Conservation (phyloP, 1,284 basidiomycete genomes). For the Bjerkandera adusta region DNA sequence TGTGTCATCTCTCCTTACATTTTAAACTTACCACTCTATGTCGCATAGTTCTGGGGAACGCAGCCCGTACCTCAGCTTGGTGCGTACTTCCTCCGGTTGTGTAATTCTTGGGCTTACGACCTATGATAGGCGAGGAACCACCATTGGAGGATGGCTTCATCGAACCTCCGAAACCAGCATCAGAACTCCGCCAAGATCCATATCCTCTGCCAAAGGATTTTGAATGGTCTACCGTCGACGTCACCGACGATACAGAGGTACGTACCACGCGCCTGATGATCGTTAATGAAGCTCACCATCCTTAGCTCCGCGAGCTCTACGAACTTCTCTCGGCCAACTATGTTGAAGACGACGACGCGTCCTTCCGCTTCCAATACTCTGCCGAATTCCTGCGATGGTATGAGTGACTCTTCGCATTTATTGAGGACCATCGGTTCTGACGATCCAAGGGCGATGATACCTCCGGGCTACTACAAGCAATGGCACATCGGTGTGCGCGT, state of each 20-base stretch:
- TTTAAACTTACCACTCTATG: slow-evolving; percentile 6
- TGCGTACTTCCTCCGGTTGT: slow-evolving; percentile 27
- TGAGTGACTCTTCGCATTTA: slow-evolving; percentile 13
- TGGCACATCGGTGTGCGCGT: slow-evolving; percentile 98
- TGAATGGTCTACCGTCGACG: slow-evolving; percentile 87
- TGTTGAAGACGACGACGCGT: slow-evolving; percentile 95
- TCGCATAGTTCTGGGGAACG: slow-evolving; percentile 85
- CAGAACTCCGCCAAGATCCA: slow-evolving; percentile 85
- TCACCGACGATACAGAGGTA: slow-evolving; percentile 76
- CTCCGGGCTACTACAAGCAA: slow-evolving; percentile 89
- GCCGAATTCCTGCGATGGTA: slow-evolving; percentile 95
- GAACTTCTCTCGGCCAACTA: slow-evolving; percentile 92
- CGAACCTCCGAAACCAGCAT: slow-evolving; percentile 75
- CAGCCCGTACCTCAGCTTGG: slow-evolving; percentile 92
- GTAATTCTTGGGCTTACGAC: neutral
- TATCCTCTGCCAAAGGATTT: slow-evolving; percentile 92
- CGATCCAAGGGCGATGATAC: slow-evolving; percentile 81
- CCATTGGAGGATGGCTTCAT: slow-evolving; percentile 84
- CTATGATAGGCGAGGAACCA: slow-evolving; percentile 56
- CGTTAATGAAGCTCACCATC: neutral
- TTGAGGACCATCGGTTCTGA: slow-evolving; percentile 3
- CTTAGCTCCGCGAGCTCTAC: slow-evolving; percentile 92
- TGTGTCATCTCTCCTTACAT: slow-evolving; percentile 1
- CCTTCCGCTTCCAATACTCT: slow-evolving; percentile 95
- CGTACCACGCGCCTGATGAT: neutral